Percentiles rank a stretch among this genome's conserved stretches.
Conservation (phyloP, 1,139 yeast genomes). For the Kurtzmaniella natalensis region DNA sequence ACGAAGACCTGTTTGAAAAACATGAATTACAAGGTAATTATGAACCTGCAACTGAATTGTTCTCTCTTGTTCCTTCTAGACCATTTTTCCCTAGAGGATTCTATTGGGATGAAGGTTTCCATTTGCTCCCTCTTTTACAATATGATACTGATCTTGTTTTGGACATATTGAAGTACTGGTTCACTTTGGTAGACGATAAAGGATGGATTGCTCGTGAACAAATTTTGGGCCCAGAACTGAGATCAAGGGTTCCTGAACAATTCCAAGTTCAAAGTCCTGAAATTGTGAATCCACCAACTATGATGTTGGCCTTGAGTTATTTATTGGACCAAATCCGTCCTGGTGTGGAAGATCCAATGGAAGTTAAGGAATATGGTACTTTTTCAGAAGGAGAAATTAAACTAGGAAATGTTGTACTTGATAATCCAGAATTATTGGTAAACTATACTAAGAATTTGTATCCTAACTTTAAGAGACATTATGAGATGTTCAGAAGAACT, state of each 20-base stretch:
- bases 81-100: slow-evolving; percentile 96
- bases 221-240: slow-evolving; percentile 86
- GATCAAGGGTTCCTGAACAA: slow-evolving; percentile 83
- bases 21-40: slow-evolving; percentile 45
- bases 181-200: slow-evolving; percentile 72
- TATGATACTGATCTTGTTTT: slow-evolving; percentile 83
- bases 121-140: slow-evolving; percentile 72
- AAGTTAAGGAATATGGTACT: slow-evolving; percentile 14
- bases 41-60: slow-evolving; percentile 71
- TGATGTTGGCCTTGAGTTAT: slow-evolving; percentile 73
- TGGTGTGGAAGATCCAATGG: slow-evolving; percentile 18
- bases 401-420: slow-evolving; percentile 50
- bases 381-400: slow-evolving; percentile 13
- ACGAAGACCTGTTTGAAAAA: slow-evolving; percentile 60
- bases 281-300: slow-evolving; percentile 94
- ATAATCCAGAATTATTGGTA: slow-evolving; percentile 57
- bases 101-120: slow-evolving; percentile 99
- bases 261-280: slow-evolving; percentile 85
- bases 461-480: slow-evolving; percentile 74
- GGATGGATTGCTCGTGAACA: slow-evolving; percentile 99
- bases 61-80: slow-evolving; percentile 85
- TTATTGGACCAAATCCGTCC: slow-evolving; percentile 45
- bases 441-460: slow-evolving; percentile 64
- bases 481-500: slow-evolving; percentile 78
- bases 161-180: slow-evolving; percentile 86